These are phyloP conservation scores for Aspergillus terreus DNA, from an alignment of 2,329 filamentous ascomycete species.

Conservation along the genomic window DNA sequence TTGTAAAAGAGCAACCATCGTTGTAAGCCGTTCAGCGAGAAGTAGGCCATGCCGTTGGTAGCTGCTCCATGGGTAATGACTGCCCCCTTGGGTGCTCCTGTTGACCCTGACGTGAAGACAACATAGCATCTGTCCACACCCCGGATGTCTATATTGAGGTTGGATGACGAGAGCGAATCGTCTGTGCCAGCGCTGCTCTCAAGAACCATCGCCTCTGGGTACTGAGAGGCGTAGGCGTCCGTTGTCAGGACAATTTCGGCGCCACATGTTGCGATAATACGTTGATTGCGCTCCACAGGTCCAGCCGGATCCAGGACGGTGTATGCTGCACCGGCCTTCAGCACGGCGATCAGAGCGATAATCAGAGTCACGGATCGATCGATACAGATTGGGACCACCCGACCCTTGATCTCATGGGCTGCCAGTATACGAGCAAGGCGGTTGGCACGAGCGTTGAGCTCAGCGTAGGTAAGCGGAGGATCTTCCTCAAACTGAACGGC, in stretches of 20 bases:
- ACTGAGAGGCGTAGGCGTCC: background rate
- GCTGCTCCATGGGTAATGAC: constrained; percentile 4
- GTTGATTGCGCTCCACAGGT: constrained; percentile 2
- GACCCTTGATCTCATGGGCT: background rate
- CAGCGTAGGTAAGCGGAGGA: background rate
- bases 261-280: background rate
- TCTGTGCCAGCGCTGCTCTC: background rate
- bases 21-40: background rate
- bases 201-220: background rate
- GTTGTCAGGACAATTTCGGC: background rate
- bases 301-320: constrained; percentile 7
- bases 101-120: constrained; percentile 6
- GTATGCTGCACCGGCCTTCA: constrained; percentile 10
- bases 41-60: constrained; percentile 1
- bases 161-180: background rate
- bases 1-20: constrained; percentile 12
- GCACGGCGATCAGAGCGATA: constrained; percentile 4
- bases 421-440: constrained; percentile 1
- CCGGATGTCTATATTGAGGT: background rate
- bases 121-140: background rate
- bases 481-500: constrained; percentile 2
- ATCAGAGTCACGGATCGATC: constrained; percentile 2
- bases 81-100: constrained; percentile 5
- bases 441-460: background rate
- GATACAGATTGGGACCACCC: constrained; percentile 1